A percentile compares a stretch with the other conserved stretches of the same genome.
phyloP scores from a whole-genome alignment of 208 protist species.

The Trichomonas gallinae region DNA sequence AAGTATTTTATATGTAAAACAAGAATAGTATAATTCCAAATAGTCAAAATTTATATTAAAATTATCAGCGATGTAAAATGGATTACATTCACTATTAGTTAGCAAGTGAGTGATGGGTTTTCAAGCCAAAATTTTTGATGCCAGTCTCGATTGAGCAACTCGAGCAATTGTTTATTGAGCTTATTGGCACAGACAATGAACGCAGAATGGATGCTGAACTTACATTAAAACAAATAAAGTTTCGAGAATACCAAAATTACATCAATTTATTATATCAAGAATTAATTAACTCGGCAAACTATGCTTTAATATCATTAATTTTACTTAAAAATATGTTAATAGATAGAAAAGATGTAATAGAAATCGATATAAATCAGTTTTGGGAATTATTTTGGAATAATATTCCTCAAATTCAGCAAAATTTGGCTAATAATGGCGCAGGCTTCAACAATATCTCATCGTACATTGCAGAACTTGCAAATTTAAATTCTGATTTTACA shows the following conservation, averaged over 20 bases:
- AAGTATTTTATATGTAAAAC: too few relatives aligned
- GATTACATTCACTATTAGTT: too few relatives aligned
- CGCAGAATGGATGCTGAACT: background rate
- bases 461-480: background rate
- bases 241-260: background rate
- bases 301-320: background rate
- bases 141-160: background rate
- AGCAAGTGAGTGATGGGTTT: too few relatives aligned
- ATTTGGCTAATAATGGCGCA: background rate
- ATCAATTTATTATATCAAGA: background rate
- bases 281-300: background rate
- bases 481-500: background rate
- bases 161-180: background rate
- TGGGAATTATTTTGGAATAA: background rate
- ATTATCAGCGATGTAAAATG: too few relatives aligned
- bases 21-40: too few relatives aligned
- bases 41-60: too few relatives aligned
- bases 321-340: background rate
- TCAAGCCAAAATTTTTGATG: background rate
- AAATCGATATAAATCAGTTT: background rate
- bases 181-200: background rate
- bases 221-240: background rate
- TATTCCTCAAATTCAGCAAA: background rate
- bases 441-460: background rate
- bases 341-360: background rate